These are phyloP conservation scores for Eucalyptus rudis DNA, from an alignment of 345 rosid genomes.

Conservation along the genomic window DNA sequence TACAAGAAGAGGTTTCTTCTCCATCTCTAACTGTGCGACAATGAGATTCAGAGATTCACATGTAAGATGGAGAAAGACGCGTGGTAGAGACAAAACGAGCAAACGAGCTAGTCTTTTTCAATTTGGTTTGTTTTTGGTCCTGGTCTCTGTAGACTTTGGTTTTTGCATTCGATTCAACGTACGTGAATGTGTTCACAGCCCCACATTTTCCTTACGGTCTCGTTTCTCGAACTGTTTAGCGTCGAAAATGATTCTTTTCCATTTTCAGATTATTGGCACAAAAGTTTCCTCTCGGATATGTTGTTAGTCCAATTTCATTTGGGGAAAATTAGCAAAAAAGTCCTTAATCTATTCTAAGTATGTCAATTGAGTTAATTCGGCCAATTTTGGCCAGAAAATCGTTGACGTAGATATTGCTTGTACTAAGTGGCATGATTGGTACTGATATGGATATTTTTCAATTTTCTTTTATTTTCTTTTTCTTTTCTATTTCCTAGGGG, in stretches of 20 bases:
- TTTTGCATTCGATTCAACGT: not conserved
- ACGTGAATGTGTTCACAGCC: not conserved
- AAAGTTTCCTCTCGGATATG: no score
- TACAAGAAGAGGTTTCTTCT: not conserved
- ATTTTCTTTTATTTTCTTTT: no score
- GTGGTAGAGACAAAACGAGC: not conserved
- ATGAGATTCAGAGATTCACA: not conserved
- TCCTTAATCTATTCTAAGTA: no score
- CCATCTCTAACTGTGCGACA: not conserved
- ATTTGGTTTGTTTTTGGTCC: not conserved
- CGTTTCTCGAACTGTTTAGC: not conserved
- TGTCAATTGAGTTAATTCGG: no score
- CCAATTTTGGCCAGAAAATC: no score
- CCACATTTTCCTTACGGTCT: not conserved
- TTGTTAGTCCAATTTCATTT: no score
- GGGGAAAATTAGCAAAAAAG: no score
- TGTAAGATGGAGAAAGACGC: not conserved
- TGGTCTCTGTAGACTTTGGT: not conserved
- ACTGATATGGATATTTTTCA: no score
- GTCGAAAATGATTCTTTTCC: no score
- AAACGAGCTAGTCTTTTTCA: not conserved
- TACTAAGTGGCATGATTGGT: no score
- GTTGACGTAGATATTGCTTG: fast-evolving
- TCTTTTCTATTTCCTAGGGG: no score
- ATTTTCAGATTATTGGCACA: no score